Evolutionary conservation across 139 green algal species (phyloP).

Genomic region (Coelastrella sp.): DNA sequence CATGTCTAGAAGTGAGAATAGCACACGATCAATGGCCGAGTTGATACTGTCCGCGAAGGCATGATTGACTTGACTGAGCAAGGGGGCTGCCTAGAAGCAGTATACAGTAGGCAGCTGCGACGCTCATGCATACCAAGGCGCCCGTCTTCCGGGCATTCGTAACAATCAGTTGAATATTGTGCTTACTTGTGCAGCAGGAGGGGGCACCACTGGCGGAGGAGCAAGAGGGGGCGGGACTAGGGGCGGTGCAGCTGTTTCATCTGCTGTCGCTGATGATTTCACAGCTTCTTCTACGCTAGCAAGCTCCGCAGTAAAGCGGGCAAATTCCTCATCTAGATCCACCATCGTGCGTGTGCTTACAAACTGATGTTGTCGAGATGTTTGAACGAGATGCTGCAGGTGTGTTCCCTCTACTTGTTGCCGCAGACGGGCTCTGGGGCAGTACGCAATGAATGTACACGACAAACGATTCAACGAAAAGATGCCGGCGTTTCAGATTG

Average conservation of each 20-base stretch:
- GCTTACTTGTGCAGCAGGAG: conserved; percentile 26
- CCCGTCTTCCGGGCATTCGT: not conserved
- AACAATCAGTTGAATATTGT: not conserved
- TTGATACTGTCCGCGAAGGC: too few species aligned
- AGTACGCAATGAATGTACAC: too few species aligned
- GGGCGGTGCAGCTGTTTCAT: not conserved
- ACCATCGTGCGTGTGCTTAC: conserved; percentile 42
- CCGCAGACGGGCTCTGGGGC: too few species aligned
- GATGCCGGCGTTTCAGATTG: too few species aligned
- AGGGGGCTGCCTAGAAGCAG: not conserved
- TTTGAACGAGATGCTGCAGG: too few species aligned
- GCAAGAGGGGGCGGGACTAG: conserved; percentile 13
- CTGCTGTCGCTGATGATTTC: not conserved
- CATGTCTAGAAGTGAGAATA: too few species aligned
- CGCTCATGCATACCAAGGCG: not conserved
- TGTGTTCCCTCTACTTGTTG: too few species aligned
- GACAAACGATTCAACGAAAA: too few species aligned
- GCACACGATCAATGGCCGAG: too few species aligned
- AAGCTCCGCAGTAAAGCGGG: conserved; percentile 59
- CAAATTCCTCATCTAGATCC: conserved; percentile 61
- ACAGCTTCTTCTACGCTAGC: conserved; percentile 11
- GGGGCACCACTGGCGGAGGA: conserved; percentile 5
- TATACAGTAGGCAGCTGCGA: not conserved
- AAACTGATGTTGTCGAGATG: too few species aligned
- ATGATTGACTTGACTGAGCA: too few species aligned